Percentiles rank a stretch among this genome's conserved stretches.
Evolutionary conservation across 2,329 filamentous ascomycete species (phyloP).

Genomic region (Epichloe sibirici): DNA sequence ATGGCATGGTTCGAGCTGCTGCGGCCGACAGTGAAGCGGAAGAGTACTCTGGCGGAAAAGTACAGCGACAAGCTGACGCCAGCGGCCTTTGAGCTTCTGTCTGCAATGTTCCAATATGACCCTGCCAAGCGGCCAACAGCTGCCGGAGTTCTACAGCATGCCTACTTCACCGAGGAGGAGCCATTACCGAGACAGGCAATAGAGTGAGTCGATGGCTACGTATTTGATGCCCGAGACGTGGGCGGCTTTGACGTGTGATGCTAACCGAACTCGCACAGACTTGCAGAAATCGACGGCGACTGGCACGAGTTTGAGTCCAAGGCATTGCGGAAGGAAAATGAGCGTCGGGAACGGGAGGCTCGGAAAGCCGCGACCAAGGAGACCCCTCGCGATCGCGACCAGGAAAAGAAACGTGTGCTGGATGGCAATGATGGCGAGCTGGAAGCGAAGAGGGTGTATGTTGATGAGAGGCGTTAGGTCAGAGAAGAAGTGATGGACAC

Average conservation of each 20-base stretch:
- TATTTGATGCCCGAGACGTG: neutral
- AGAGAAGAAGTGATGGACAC: neutral
- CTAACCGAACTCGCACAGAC: conserved; percentile 28
- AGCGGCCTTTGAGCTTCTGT: conserved; percentile 71
- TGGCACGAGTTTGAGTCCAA: conserved; percentile 99
- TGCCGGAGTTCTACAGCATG: conserved; percentile 70
- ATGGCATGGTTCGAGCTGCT: conserved; percentile 97
- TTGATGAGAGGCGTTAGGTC: conserved; percentile 13
- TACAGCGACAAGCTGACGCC: conserved; percentile 68
- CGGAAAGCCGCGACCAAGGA: conserved; percentile 31
- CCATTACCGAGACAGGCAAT: conserved; percentile 64
- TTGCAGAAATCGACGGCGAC: conserved; percentile 75
- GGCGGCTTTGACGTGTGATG: neutral
- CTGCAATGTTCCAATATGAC: conserved; percentile 81
- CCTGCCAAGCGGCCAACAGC: conserved; percentile 73
- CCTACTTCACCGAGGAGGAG: conserved; percentile 78
- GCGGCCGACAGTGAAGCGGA: conserved; percentile 60
- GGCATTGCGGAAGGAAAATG: conserved; percentile 80
- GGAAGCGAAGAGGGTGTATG: conserved; percentile 23
- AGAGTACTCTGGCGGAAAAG: conserved; percentile 67
- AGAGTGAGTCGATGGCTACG: conserved; percentile 48
- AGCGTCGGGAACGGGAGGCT: conserved; percentile 47
- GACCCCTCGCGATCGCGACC: conserved; percentile 18
- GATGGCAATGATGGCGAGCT: conserved; percentile 16
- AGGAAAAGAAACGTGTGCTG: conserved; percentile 28